These are phyloP conservation scores for Trichophaea hybrida DNA, from an alignment of 2,329 filamentous ascomycete species.

Conservation along the genomic window DNA sequence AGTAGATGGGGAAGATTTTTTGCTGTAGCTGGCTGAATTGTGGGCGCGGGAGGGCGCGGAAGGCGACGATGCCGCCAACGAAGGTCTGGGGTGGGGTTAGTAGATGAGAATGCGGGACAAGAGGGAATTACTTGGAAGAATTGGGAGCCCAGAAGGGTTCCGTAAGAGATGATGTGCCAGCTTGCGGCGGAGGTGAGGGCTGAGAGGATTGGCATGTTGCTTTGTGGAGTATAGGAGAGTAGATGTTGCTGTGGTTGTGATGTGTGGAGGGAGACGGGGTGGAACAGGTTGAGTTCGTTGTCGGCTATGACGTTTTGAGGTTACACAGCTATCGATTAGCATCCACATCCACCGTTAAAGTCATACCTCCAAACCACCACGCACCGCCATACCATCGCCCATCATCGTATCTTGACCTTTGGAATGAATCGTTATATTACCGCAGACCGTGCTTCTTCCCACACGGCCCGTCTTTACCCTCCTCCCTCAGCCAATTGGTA, in stretches of 20 bases:
- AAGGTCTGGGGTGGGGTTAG: conserved; percentile 39
- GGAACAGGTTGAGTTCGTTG: too few species aligned
- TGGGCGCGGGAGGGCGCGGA: conserved; percentile 58
- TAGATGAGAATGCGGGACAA: neutral
- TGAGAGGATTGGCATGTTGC: conserved; percentile 22
- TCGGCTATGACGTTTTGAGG: too few species aligned
- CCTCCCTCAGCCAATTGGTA: neutral
- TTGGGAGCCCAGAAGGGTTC: conserved; percentile 70
- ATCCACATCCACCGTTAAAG: too few species aligned
- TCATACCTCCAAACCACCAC: too few species aligned
- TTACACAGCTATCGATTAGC: too few species aligned
- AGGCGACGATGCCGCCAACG: conserved; percentile 50
- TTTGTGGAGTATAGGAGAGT: neutral
- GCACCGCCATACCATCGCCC: too few species aligned
- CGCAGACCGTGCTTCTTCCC: too few species aligned
- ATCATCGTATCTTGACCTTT: too few species aligned
- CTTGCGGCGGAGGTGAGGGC: conserved; percentile 18
- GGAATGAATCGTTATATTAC: too few species aligned
- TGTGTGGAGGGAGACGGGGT: too few species aligned
- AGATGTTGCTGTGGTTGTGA: neutral
- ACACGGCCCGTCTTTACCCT: neutral
- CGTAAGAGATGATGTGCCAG: conserved; percentile 40
- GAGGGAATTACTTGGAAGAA: conserved; percentile 56
- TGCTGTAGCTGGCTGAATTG: conserved; percentile 60
- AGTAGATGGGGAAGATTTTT: conserved; percentile 77